phyloP scores from a whole-genome alignment of 495 filamentous ascomycete species.

The Thermothielavioides terrestris region DNA sequence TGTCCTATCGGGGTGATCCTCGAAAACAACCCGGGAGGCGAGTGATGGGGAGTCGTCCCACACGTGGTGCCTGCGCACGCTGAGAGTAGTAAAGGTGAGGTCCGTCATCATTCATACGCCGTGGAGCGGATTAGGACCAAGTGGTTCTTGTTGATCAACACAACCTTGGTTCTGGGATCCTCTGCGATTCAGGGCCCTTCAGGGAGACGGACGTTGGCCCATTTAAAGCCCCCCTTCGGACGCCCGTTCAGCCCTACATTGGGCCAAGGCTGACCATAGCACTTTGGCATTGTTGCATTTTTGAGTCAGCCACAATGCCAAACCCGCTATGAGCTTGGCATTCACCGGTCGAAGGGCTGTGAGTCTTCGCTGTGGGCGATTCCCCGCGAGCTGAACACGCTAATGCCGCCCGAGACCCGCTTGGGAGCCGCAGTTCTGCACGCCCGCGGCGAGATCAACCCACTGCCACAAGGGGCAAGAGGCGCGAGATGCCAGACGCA shows the following conservation, averaged over 20 bases:
- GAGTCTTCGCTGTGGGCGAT: not conserved
- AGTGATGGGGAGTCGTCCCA: not conserved
- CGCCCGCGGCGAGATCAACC: too few relatives aligned
- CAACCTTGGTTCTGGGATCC: not conserved
- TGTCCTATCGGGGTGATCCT: not conserved
- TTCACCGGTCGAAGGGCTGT: not conserved
- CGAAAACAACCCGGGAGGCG: not conserved
- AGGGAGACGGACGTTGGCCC: not conserved
- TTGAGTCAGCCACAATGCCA: not conserved
- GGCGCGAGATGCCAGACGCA: too few relatives aligned
- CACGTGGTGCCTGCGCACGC: not conserved
- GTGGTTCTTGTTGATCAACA: not conserved
- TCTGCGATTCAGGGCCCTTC: not conserved
- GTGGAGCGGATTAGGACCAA: not conserved
- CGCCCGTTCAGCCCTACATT: not conserved
- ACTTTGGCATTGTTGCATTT: not conserved
- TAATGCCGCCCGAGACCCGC: not conserved
- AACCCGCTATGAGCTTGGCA: not conserved
- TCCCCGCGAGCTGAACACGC: not conserved
- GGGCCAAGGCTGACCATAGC: not conserved
- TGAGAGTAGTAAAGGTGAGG: not conserved
- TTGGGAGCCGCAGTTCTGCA: not conserved
- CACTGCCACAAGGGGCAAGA: too few relatives aligned
- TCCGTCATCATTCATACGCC: not conserved
- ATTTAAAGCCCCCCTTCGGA: not conserved